Percentiles rank a stretch among this genome's conserved stretches.
These are phyloP conservation scores for Ophiostoma angusticollis DNA, from an alignment of 2,329 filamentous ascomycete genomes.

Conservation along the genomic window DNA sequence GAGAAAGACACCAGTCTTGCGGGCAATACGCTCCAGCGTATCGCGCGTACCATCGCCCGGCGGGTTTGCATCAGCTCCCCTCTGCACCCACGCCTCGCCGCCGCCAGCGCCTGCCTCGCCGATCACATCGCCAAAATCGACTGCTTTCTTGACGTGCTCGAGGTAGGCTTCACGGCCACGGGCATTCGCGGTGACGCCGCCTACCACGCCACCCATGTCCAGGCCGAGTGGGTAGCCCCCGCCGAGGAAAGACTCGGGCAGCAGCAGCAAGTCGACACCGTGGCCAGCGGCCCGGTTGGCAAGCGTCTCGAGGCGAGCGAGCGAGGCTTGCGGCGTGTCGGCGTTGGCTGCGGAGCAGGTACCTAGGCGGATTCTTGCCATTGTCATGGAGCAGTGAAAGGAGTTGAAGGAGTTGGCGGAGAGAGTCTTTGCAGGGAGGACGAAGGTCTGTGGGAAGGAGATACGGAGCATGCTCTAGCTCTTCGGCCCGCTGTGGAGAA, in stretches of 20 bases:
- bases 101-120: constrained; percentile 47
- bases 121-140: constrained; percentile 72
- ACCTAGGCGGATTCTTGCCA: constrained; percentile 34
- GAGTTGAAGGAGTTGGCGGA: not conserved
- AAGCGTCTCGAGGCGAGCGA: constrained; percentile 50
- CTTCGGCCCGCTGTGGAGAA: no score
- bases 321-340: constrained; percentile 42
- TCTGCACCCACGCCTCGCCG: constrained; percentile 54
- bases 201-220: constrained; percentile 62
- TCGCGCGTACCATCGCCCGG: constrained; percentile 57
- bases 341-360: constrained; percentile 43
- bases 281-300: constrained; percentile 47
- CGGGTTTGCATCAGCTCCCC: constrained; percentile 13
- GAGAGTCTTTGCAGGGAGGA: no score
- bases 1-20: constrained; percentile 68
- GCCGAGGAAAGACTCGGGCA: constrained; percentile 85
- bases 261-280: constrained; percentile 58
- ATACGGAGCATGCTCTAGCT: no score
- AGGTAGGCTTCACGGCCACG: constrained; percentile 72
- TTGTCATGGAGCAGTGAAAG: not conserved
- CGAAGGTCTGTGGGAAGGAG: not conserved
- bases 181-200: constrained; percentile 50
- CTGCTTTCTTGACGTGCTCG: constrained; percentile 62
- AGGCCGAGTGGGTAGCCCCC: constrained; percentile 72
- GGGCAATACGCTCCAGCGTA: constrained; percentile 61